A percentile compares a stretch with the other conserved stretches of the same genome.
Evolutionary conservation across 2,329 filamentous ascomycete species (phyloP).

Genomic region (Colletotrichum sp.): DNA sequence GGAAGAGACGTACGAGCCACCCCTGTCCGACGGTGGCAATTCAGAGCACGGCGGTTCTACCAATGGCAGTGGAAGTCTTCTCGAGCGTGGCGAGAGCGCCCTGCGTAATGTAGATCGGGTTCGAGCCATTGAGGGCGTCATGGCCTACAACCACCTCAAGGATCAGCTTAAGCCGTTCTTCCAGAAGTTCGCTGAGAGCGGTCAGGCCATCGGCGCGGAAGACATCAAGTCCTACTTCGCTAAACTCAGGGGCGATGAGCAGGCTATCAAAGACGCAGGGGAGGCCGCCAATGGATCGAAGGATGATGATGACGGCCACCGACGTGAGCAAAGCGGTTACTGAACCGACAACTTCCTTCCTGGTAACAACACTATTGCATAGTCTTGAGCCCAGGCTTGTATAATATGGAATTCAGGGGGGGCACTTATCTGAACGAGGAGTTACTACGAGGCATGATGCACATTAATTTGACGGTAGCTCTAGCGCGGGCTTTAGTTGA

Average conservation of each 20-base stretch:
- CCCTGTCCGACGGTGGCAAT: constrained; percentile 71
- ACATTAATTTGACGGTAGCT: not conserved
- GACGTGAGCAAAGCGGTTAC: constrained; percentile 60
- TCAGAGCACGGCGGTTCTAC: constrained; percentile 62
- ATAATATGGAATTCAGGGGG: not conserved
- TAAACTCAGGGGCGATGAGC: constrained; percentile 86
- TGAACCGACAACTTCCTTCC: constrained; percentile 28
- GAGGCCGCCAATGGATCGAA: constrained; percentile 50
- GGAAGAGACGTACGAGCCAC: constrained; percentile 93
- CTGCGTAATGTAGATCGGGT: constrained; percentile 93
- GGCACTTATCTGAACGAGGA: not conserved
- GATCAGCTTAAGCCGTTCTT: constrained; percentile 96
- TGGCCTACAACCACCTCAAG: constrained; percentile 97
- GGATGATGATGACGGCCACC: constrained; percentile 38
- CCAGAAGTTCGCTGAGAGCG: constrained; percentile 91
- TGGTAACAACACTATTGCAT: not conserved
- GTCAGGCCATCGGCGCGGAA: constrained; percentile 86
- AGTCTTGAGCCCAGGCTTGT: not conserved
- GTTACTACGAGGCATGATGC: not conserved
- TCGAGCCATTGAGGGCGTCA: constrained; percentile 91
- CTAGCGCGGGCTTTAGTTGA: not conserved
- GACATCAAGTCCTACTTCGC: constrained; percentile 98
- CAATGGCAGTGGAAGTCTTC: constrained; percentile 78
- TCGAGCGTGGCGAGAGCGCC: constrained; percentile 91
- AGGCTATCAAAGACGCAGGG: constrained; percentile 70